phyloP scores from a whole-genome alignment of 2,329 filamentous ascomycete genomes.

The Fusarium tupiense region DNA sequence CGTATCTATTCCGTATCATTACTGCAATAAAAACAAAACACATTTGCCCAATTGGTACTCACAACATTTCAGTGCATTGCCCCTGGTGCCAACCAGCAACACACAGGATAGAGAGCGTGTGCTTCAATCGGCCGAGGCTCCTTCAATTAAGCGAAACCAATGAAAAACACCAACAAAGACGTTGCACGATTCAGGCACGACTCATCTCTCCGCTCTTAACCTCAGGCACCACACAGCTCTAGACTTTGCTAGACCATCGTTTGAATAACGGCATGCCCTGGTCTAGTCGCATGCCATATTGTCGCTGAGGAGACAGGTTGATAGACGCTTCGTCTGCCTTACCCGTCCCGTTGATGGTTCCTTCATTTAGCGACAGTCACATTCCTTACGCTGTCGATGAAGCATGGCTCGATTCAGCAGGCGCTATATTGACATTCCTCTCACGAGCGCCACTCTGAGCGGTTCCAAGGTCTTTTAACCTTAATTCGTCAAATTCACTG shows the following conservation, averaged over 20 bases:
- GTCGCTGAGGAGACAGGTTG: constrained; percentile 13
- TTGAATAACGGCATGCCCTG: constrained; percentile 11
- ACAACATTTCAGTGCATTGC: background rate
- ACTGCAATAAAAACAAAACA: background rate
- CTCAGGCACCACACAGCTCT: constrained; percentile 4
- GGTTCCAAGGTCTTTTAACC: constrained; percentile 27
- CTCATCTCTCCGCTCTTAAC: background rate
- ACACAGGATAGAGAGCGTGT: background rate
- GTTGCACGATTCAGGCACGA: constrained; percentile 6
- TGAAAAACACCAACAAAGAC: background rate
- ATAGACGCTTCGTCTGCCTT: constrained; percentile 23
- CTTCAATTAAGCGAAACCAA: background rate
- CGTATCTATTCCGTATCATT: background rate
- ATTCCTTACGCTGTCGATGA: constrained; percentile 36
- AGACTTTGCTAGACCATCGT: constrained; percentile 14
- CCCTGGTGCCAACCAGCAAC: background rate
- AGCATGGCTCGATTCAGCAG: constrained; percentile 20
- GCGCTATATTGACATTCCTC: constrained; percentile 33
- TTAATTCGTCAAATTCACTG: constrained; percentile 29
- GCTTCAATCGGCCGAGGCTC: background rate
- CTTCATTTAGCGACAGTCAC: constrained; percentile 38
- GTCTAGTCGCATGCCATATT: constrained; percentile 14
- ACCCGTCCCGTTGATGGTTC: constrained; percentile 35
- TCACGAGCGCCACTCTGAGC: constrained; percentile 25
- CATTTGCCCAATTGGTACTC: background rate